Percentiles rank a stretch among this genome's conserved stretches.
Evolutionary conservation across 2,329 filamentous ascomycete species (phyloP).

Genomic region (Diplodia seriata): DNA sequence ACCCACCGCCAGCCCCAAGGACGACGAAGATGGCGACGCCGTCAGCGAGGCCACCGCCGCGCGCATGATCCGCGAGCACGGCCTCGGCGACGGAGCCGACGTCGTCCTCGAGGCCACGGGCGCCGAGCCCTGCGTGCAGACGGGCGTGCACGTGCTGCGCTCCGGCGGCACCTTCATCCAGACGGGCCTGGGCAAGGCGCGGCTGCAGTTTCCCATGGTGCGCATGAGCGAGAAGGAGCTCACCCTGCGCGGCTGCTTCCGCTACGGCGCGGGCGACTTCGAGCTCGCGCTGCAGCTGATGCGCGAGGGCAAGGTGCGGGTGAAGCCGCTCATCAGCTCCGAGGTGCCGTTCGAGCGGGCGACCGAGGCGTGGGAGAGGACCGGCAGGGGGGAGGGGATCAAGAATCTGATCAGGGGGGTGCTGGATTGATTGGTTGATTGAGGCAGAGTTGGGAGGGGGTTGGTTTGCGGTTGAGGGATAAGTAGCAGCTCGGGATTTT

Average conservation of each 20-base stretch:
- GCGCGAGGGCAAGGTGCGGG: slow-evolving; percentile 37
- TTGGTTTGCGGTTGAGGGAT: too few relatives aligned
- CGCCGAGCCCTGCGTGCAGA: slow-evolving; percentile 38
- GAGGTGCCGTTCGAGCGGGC: slow-evolving; percentile 42
- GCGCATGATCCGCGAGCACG: slow-evolving; percentile 31
- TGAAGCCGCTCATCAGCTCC: slow-evolving; percentile 43
- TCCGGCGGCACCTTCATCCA: slow-evolving; percentile 39
- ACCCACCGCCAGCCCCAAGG: too few relatives aligned
- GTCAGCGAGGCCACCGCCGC: slow-evolving; percentile 18
- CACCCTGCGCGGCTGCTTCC: slow-evolving; percentile 44
- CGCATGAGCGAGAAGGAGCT: slow-evolving; percentile 30
- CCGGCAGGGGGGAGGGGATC: slow-evolving; percentile 42
- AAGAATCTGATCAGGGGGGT: slow-evolving; percentile 46
- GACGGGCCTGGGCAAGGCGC: slow-evolving; percentile 36
- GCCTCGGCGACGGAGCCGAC: slow-evolving; percentile 35
- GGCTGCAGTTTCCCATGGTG: slow-evolving; percentile 22
- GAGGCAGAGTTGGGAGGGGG: too few relatives aligned
- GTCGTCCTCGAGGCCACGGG: slow-evolving; percentile 41
- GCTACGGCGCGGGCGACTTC: slow-evolving; percentile 45
- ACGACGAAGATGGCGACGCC: not conserved
- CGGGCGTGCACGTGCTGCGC: slow-evolving; percentile 35
- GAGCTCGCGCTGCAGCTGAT: slow-evolving; percentile 42
- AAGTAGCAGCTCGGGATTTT: too few relatives aligned
- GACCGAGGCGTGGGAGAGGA: slow-evolving; percentile 44
- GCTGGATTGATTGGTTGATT: slow-evolving; percentile 33